A percentile compares a stretch with the other conserved stretches of the same genome.
Conservation (phyloP, 2,329 filamentous ascomycete species). For the Uncinocarpus reesii region DNA sequence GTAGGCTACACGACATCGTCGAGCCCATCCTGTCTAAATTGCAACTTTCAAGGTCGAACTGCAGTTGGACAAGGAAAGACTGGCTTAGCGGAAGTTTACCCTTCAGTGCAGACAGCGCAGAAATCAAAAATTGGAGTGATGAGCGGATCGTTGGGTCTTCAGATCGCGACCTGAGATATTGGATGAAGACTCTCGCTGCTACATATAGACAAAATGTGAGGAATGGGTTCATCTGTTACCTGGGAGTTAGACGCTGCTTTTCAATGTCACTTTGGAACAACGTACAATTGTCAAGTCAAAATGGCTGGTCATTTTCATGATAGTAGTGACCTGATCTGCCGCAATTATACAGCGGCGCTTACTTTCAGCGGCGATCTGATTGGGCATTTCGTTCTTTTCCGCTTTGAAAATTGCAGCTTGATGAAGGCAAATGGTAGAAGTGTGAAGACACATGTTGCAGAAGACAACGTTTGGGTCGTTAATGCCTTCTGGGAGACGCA, state of each 20-base stretch:
- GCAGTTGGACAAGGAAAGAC: constrained; percentile 85
- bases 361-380: constrained; percentile 72
- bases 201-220: constrained; percentile 93
- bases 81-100: constrained; percentile 82
- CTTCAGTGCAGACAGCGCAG: constrained; percentile 83
- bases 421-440: constrained; percentile 92
- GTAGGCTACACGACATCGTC: constrained; percentile 18
- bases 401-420: constrained; percentile 97
- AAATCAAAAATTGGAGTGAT: constrained; percentile 79
- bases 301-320: constrained; percentile 92
- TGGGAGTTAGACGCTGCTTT: background rate
- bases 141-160: constrained; percentile 67
- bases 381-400: constrained; percentile 71
- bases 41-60: constrained; percentile 68
- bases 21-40: background rate
- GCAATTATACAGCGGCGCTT: constrained; percentile 88
- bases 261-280: constrained; percentile 12
- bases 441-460: constrained; percentile 93
- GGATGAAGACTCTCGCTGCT: constrained; percentile 87
- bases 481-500: constrained; percentile 69
- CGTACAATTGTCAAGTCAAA: constrained; percentile 72
- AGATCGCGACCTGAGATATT: constrained; percentile 89
- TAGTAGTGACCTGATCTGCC: constrained; percentile 83
- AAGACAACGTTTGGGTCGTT: constrained; percentile 78
- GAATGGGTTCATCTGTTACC: constrained; percentile 76